Evolutionary conservation across 2,329 filamentous ascomycete species (phyloP), one percentile per base, ranked within the genome.

Genomic region (Rhytidhysteron rufulum): DNA sequence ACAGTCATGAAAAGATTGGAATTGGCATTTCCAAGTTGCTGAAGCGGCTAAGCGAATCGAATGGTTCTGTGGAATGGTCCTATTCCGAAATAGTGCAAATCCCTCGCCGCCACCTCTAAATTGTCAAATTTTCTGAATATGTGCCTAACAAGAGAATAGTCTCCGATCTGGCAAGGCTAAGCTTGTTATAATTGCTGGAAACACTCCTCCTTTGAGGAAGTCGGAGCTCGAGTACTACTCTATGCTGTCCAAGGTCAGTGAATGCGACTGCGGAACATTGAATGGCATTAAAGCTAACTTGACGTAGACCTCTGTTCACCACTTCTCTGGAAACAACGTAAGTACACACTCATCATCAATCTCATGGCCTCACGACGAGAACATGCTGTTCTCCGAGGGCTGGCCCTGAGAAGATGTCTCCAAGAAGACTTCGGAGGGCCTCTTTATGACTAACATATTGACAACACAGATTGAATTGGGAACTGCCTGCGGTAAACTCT

Each of bases 311-410:
- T 83, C 86, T 54, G 91, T 97, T 65, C 91, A 97, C 81, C 93
- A 98, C 81, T 97, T 96, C 78, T 80, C 80, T 60, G 93, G 93
- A 66, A 95, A 94, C 85, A 97, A 97, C 83, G 91, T 97, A 85
- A 85, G 91, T 88, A 9, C 44, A 31, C 25, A 29, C 48, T 34
- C 39, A 39, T 48, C 50, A 50, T 52, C 54, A 41, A 53, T 56
- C 60, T 63, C 52, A 58, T 53, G 58, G 63, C 60, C 59, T 66
- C 58, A 60, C 57, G 61, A 65, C 58, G 57, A 62, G 50, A 53
- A 53, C 45, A 50, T 41, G 34, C 44, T 40, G 48, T 45, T 62
- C 54, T 65, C 57, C 48, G 67, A 71, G 73, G 67, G 60, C 67
- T 73, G 76, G 74, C 87, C 88, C 88, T 87, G 86, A 83, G 88